Conservation (phyloP, 345 rosid genomes). For the Eutrema yunnanense region DNA sequence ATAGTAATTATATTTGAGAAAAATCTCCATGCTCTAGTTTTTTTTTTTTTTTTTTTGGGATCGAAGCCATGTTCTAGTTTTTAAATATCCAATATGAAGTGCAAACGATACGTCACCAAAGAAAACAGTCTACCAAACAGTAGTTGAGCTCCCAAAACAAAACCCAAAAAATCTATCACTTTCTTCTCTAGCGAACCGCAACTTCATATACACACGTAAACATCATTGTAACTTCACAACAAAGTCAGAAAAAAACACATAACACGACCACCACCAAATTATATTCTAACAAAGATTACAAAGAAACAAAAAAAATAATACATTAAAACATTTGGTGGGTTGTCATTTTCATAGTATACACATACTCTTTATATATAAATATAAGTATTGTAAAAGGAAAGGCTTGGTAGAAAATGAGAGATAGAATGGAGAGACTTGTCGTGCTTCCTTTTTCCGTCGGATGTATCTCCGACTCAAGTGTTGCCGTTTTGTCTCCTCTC, state of each 20-base stretch:
- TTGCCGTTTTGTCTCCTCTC: conserved; percentile 42
- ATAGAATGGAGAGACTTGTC: conserved; percentile 72
- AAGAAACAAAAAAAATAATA: background rate
- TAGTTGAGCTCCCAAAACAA: conserved; percentile 12
- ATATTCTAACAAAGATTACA: conserved; percentile 18
- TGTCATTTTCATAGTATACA: conserved; percentile 3
- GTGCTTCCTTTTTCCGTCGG: conserved; percentile 76
- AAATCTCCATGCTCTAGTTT: no score
- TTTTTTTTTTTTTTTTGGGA: no score
- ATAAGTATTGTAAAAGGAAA: conserved; percentile 23
- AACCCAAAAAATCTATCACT: conserved; percentile 10
- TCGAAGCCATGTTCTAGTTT: background rate
- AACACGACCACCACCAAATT: conserved; percentile 27
- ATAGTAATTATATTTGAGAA: no score
- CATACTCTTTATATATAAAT: background rate
- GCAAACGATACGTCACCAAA: conserved; percentile 15
- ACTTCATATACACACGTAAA: conserved; percentile 26
- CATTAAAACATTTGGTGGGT: conserved; percentile 27
- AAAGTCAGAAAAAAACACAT: conserved; percentile 18
- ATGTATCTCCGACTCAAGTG: conserved; percentile 68
- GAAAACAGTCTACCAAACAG: conserved; percentile 26
- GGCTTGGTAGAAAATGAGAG: conserved; percentile 46
- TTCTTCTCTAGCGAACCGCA: conserved; percentile 18
- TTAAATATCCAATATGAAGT: background rate
- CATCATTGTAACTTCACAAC: conserved; percentile 35